Evolutionary conservation across 2,329 filamentous ascomycete genomes (phyloP).

Genomic region (Colletotrichum sp.): DNA sequence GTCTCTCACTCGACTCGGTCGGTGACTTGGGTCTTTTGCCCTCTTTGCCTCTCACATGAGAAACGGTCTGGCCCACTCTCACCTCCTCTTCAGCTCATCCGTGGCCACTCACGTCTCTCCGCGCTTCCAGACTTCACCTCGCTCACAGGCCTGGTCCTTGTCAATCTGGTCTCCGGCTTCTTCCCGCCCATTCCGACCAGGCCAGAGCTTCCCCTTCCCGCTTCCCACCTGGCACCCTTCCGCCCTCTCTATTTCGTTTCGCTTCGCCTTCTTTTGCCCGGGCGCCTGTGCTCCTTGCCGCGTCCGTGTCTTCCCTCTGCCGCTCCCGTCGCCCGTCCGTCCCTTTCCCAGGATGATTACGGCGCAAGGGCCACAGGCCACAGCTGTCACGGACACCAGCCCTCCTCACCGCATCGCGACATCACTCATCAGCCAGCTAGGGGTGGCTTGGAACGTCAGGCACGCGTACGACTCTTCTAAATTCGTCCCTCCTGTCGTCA

Average conservation of each 20-base stretch:
- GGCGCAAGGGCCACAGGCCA: neutral
- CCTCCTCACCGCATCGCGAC: slow-evolving; percentile 17
- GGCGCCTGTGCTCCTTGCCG: neutral
- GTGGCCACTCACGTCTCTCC: neutral
- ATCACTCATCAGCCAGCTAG: neutral
- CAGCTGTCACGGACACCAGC: neutral
- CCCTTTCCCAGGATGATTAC: neutral
- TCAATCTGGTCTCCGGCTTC: slow-evolving; percentile 9
- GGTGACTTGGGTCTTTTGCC: neutral
- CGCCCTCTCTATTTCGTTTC: neutral
- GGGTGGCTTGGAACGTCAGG: neutral
- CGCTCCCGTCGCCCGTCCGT: neutral
- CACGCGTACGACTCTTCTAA: neutral
- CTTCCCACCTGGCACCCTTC: neutral
- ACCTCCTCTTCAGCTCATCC: neutral
- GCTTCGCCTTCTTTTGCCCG: neutral
- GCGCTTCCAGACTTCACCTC: neutral
- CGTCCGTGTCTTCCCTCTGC: neutral
- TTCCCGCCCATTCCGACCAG: slow-evolving; percentile 14
- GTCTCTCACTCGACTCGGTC: neutral
- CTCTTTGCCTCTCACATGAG: neutral
- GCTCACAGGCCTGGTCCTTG: neutral
- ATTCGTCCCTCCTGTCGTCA: neutral
- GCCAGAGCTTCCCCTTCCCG: neutral
- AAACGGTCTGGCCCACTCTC: neutral